Evolutionary conservation across 1,139 yeast species (phyloP).

Genomic region (Magnusiomyces magnusii): DNA sequence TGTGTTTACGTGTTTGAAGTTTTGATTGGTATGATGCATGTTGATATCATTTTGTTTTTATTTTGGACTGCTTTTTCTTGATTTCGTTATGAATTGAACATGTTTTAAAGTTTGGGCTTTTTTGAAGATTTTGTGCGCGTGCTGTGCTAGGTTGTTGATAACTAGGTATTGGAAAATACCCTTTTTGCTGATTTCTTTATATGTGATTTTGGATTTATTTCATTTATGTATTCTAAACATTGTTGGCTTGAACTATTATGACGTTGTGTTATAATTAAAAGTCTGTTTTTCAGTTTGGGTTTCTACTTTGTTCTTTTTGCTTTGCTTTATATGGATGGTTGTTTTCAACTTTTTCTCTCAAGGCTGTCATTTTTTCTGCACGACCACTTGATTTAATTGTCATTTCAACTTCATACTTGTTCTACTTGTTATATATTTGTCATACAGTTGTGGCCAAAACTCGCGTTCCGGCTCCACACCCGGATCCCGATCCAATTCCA

Average conservation of each 20-base stretch:
- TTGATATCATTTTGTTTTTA: background rate
- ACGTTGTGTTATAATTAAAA: background rate
- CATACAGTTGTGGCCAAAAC: conserved; percentile 4
- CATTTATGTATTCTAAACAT: background rate
- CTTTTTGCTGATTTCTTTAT: background rate
- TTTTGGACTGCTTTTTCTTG: background rate
- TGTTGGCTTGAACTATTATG: background rate
- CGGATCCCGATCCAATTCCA: background rate
- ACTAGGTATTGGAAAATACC: background rate
- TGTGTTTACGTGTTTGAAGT: background rate
- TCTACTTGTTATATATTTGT: background rate
- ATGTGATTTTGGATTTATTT: background rate
- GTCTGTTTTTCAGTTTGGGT: background rate
- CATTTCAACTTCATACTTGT: background rate
- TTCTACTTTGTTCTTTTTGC: background rate
- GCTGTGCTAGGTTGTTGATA: background rate
- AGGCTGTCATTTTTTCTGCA: background rate
- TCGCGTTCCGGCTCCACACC: background rate
- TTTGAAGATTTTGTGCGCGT: background rate
- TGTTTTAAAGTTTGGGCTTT: background rate
- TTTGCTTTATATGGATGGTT: background rate
- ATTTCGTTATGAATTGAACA: no score
- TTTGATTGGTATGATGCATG: background rate
- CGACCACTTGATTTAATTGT: background rate
- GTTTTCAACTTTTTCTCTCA: background rate